Evolutionary conservation across 2,329 filamentous ascomycete genomes (phyloP), one percentile per base, ranked within the genome.

Genomic region (Neopestalotiopsis rosae): DNA sequence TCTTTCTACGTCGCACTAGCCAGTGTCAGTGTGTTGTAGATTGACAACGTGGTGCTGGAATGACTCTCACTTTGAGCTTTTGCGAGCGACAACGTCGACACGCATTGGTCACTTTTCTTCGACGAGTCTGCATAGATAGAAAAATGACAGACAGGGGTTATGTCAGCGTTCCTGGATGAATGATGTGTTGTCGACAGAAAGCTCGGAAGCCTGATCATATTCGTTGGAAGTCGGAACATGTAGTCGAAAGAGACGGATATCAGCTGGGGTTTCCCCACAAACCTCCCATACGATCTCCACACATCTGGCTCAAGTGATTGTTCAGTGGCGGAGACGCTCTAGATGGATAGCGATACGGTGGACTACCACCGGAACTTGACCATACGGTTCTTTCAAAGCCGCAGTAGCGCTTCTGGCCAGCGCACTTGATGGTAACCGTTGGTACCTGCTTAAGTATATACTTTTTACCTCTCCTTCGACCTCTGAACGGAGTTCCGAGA

Each of bases 1-100:
- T 2, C 78, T 76, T 32, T 76, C 64, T 7, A 71, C 40, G 58
- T 73, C 71, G 38, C 72, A 73, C 72, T 73, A 58, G 5, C 17
- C 38, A 63, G 9, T 9, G 40, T 63, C 3, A 49, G 28, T 30
- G 14, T 20, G 6, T n/a, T 28, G 12, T 12, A 10, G n/a, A 49
- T 38, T 10, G 9, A 56, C 61, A 5, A 17, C 10, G 12, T 13
- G 34, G 40, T 24, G 24, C 2, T 24, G 24, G 24, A 24, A 4
- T 5, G 7, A 7, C 20, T 24, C 40, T 10, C 10, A 65, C 63
- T 40, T 65, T 65, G 63, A 65, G 63, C 24, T 65, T 65, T 40
- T 65, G 63, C n/a, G 20, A 34, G 34, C 61, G 61, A 24, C 61
- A 63, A 13, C 61, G 61, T 12, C 34, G 61, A 4, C 61, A 63